phyloP scores from a whole-genome alignment of 352 stramenopile species.

The Phytophthora citricola region DNA sequence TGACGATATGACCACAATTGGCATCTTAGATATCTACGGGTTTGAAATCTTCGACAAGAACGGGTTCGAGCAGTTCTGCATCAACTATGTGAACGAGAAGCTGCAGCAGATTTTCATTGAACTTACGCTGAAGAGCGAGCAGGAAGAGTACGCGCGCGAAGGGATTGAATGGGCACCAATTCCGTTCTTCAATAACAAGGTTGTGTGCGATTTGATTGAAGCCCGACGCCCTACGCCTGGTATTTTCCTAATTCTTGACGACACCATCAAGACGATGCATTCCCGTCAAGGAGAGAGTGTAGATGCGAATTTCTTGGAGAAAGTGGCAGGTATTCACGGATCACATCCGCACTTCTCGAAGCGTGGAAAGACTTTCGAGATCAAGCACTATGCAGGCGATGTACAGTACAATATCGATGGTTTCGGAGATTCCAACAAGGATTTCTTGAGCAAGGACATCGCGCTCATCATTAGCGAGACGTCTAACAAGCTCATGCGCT shows the following conservation, averaged over 20 bases:
- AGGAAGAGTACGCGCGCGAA: slow-evolving; percentile 97
- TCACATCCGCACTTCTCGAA: slow-evolving; percentile 84
- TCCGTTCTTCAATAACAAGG: slow-evolving; percentile 94
- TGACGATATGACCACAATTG: slow-evolving; percentile 84
- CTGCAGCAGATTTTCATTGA: slow-evolving; percentile 95
- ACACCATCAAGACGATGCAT: slow-evolving; percentile 90
- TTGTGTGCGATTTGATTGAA: slow-evolving; percentile 90
- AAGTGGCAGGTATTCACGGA: slow-evolving; percentile 70
- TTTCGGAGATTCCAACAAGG: slow-evolving; percentile 85
- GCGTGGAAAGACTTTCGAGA: slow-evolving; percentile 85
- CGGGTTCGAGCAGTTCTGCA: slow-evolving; percentile 95
- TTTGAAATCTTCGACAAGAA: slow-evolving; percentile 97
- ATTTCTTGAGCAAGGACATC: slow-evolving; percentile 88
- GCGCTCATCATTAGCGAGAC: slow-evolving; percentile 81
- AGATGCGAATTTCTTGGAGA: slow-evolving; percentile 84
- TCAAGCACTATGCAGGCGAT: slow-evolving; percentile 88
- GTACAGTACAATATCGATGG: slow-evolving; percentile 86
- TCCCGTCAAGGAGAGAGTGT: slow-evolving; percentile 81
- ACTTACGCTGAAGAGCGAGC: slow-evolving; percentile 89
- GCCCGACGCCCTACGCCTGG: slow-evolving; percentile 72
- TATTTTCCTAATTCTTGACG: slow-evolving; percentile 87
- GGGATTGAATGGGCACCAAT: slow-evolving; percentile 92
- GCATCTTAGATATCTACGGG: slow-evolving; percentile 97
- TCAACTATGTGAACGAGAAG: slow-evolving; percentile 96
- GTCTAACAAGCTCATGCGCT: slow-evolving; percentile 87